Evolutionary conservation across 345 rosid genomes (phyloP).

Genomic region (Linum trigynum): DNA sequence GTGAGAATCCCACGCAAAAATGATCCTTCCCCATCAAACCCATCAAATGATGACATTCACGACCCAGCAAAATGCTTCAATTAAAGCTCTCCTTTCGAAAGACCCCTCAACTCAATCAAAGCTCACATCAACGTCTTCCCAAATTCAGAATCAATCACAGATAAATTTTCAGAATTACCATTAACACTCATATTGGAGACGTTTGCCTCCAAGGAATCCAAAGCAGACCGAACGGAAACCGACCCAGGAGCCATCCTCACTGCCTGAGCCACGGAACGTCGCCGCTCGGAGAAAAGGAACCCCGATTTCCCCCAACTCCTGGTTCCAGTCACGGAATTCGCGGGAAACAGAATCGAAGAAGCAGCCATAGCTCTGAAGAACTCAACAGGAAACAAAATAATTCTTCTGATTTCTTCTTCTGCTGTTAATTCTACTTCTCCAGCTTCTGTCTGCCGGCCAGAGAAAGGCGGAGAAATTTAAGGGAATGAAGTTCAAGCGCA

Average conservation of each 20-base stretch:
- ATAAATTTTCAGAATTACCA: constrained; percentile 35
- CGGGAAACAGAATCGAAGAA: constrained; percentile 47
- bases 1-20: neutral
- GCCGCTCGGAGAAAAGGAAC: constrained; percentile 18
- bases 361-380: constrained; percentile 50
- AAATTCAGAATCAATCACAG: neutral
- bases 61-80: too few relatives aligned
- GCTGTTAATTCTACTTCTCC: neutral
- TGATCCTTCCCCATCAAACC: neutral
- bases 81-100: too few relatives aligned
- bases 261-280: constrained; percentile 21
- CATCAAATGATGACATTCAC: neutral
- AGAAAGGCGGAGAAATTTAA: neutral
- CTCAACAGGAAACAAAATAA: neutral
- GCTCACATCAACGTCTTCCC: neutral
- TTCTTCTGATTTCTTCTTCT: neutral
- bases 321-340: constrained; percentile 39
- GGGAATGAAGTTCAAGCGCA: neutral
- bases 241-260: constrained; percentile 29
- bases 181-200: constrained; percentile 93
- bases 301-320: constrained; percentile 3
- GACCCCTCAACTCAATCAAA: too few relatives aligned
- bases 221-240: constrained; percentile 42
- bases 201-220: constrained; percentile 45
- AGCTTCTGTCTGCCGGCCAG: neutral